Evolutionary conservation across 1,284 basidiomycete genomes (phyloP), one percentile per base, ranked within the genome.

Genomic region (Moesziomyces globuligerus): DNA sequence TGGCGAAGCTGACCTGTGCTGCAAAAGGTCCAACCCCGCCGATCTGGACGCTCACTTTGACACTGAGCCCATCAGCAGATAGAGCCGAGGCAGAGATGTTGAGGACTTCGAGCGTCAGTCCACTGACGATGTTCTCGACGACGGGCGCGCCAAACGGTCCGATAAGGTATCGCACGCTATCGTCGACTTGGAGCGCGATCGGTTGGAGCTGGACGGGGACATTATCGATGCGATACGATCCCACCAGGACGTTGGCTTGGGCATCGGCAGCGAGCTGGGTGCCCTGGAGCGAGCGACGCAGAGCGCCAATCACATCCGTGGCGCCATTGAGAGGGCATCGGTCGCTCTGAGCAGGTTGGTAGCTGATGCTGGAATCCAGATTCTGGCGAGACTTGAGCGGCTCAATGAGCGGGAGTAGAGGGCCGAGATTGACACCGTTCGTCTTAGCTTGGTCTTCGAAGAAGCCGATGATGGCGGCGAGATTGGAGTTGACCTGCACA

Each of bases 401-500:
- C 70, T 87, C 84, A 84, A 90, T 89, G 45, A 89, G 72, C 11
- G 84, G 83, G 10, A 84, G 78, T 48, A 91, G 83, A 7, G 89
- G 89, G 0, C 89, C 90, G 13, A 91, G 84, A 56, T 88, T 83
- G 32, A 90, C 88, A 10, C 83, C 83, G 58, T 88, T 88, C 50
- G 86, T 83, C 61, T 86, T 82, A 3, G 89, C 87, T 7, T 87
- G 86, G n/a, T 83, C 81, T 5, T 84, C 73, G 47, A 91, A 83
- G 54, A 91, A 83, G 39, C 86, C 76, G 56, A 91, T 88, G 69
- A 90, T 88, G 2, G 84, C 84, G 21, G 85, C 70, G 0, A 89
- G 88, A 67, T 90, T 85, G 36, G 88, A 75, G 79, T 90, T 89
- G 83, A 90, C 89, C 24, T 87, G 79, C 68, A 91, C 85, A 20